These are phyloP conservation scores for Suillus fuscotomentosus DNA, from an alignment of 768 basidiomycete genomes.

Conservation along the genomic window DNA sequence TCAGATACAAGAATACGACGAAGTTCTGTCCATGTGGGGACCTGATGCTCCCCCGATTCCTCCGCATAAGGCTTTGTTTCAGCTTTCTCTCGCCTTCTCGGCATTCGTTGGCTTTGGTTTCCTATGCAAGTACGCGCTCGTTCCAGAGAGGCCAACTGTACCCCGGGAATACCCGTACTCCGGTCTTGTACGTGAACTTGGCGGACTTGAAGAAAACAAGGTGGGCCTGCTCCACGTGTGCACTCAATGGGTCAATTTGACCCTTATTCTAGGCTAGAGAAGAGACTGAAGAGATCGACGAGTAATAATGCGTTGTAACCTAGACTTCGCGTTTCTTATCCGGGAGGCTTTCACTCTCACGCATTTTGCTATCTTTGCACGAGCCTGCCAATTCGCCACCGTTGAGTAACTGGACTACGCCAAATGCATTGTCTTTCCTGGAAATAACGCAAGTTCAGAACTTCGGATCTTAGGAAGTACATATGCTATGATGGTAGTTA, in stretches of 20 bases:
- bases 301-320: slow-evolving; percentile 22
- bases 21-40: slow-evolving; percentile 85
- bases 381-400: not conserved
- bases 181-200: slow-evolving; percentile 75
- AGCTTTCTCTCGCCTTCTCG: slow-evolving; percentile 59
- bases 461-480: not conserved
- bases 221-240: slow-evolving; percentile 36
- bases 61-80: slow-evolving; percentile 59
- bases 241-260: not conserved
- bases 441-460: not conserved
- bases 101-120: slow-evolving; percentile 67
- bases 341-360: not conserved
- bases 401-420: not conserved
- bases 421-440: not conserved
- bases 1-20: slow-evolving; percentile 80
- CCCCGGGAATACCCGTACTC: slow-evolving; percentile 76
- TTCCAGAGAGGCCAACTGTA: slow-evolving; percentile 62
- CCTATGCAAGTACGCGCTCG: slow-evolving; percentile 50
- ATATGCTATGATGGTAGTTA: not conserved
- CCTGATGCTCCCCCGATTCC: slow-evolving; percentile 68
- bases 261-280: slow-evolving; percentile 33
- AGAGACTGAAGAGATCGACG: slow-evolving; percentile 31
- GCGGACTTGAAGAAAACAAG: slow-evolving; percentile 77
- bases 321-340: slow-evolving; percentile 12
- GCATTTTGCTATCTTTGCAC: not conserved